Evolutionary conservation across 1,139 yeast species (phyloP), one percentile per base, ranked within the genome.

Genomic region (Pneumocystis jirovecii): DNA sequence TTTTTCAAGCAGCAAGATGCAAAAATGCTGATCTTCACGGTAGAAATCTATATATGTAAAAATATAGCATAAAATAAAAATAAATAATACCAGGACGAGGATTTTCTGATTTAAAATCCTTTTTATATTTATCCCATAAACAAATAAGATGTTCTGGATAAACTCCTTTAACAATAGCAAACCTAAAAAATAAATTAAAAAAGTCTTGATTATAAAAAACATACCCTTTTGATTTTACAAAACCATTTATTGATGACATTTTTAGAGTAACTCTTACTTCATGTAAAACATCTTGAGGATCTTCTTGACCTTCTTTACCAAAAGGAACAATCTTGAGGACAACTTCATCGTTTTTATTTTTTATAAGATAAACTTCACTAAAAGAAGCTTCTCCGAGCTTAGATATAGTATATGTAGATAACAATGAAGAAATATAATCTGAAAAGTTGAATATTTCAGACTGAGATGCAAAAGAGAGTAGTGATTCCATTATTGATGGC

Each of bases 271-370:
- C 78, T 44, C 76, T 74, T 62, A 82, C 72, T 69, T 82, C 85
- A 69, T 80, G 83, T 34, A 80, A 74, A 12, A 80, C 73, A 66
- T 80, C 81, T 44, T 76, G 74, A n/a, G 80, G 74, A 69, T 81
- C 83, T 21, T 76, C 77, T 37, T 74, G 69, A 57, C 74, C 78
- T 31, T 74, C 76, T 61, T 77, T 75, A 21, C 83, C 83, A 73
- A 83, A 81, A 6, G 85, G 83, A 62, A 82, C 77, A 39, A 83
- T 73, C 68, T 82, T 82, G 73, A 79, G 76, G 44, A 81, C 80
- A 40, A 68, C 69, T 34, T 67, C 67, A 31, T 62, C 37, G 15
- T 63, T 67, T n/a, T 64, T 62, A 37, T 25, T 40, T 34, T 44
- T 59, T 25, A 64, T 74, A 6, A 74, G 70, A 66, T 74, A 81